Evolutionary conservation across 306 rosid species (phyloP), one percentile per base, ranked within the genome.

Genomic region (Corylus avellana): DNA sequence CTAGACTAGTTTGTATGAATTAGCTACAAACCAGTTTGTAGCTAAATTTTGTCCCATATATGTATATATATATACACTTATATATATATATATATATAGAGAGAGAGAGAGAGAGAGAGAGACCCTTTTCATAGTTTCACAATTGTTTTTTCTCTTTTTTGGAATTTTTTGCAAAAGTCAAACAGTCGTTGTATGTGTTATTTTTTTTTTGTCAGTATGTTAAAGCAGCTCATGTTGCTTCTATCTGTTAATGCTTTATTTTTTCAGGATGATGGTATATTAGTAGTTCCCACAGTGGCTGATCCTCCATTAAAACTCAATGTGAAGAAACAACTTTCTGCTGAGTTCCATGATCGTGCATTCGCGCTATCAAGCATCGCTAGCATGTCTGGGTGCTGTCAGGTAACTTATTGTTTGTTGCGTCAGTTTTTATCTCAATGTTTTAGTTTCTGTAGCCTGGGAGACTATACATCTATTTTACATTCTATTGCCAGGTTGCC

Each of bases 301-400:
- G 91, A 88, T 83, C 35, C 71, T 80, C 91, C 85, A 78, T 70
- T 85, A 69, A 85, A 87, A 74, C 82, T 75, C 59, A 75, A 82
- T 72, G 74, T 78, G 77, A 83, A 85, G 70, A 85, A 83, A 73
- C 22, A 74, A 49, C 64, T 75, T 73, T 75, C 84, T 79, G 75
- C 90, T 29, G 91, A 78, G 76, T 87, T 87, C 84, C 77, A 83
- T 75, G 85, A 85, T 61, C 77, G 82, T 73, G 67, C 80, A 61
- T 83, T 73, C 44, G 85, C 82, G 32, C 79, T 85, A 73, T 80
- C 89, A 11, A 88, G 89, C 87, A 85, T 85, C 78, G 88, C 91
- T 63, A 83, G 78, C 59, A 81, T 88, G 82, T 85, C 91, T 78
- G 91, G 91, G 54, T 85, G 89, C 77, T 88, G 94, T 86, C 95